Base-by-base conservation (phyloP, 805 yeast genomes). In the Jamesozyma jinghongensis region DNA sequence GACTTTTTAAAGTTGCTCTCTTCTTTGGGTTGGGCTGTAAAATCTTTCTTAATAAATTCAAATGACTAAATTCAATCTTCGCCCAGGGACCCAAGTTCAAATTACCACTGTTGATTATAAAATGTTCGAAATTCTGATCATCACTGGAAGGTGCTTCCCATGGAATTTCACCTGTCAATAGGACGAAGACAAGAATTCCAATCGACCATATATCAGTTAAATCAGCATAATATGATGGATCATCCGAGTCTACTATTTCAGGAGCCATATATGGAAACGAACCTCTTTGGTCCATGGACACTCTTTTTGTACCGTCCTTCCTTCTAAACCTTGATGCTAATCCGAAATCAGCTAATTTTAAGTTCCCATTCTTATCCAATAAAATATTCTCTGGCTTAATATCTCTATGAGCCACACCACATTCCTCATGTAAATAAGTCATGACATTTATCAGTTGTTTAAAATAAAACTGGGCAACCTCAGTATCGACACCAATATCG, bases 181-280 rank as follows among this genome's bases (percentile, higher is more conserved):
- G 54, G 1, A 79, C 86, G 57, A 74, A 79, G 11, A 80, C 44
- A 2, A 81, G 74, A 3, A 79, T 66, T 2, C 85, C 86, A 50
- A 81, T 71, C 0, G 85, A 77, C 88, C 87, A 81, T 14, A 79
- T 59, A 57, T 81, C 87, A 1, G 78, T 67, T 3, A 56, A 48
- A 39, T 74, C 75, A 1, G 85, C 77, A 35, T 73, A 76, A 49
- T 82, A 82, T 3, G 33, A n/a, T 8, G 63, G 59, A 3, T 62
- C 62, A 3, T 42, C 48, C 5, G 51, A 43, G 31, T 52, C 42
- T 17, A 71, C 60, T 16, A 82, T 71, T 51, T 82, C 92, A 2
- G 92, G 92, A 1, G 92, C 90, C 67, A 80, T 73, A 53, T 82
- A 82, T 5, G 87, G 88, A 1, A 85, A 82, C 1, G 84, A 77